Conservation (phyloP, 139 green algal species). For the Closterium sp. region DNA sequence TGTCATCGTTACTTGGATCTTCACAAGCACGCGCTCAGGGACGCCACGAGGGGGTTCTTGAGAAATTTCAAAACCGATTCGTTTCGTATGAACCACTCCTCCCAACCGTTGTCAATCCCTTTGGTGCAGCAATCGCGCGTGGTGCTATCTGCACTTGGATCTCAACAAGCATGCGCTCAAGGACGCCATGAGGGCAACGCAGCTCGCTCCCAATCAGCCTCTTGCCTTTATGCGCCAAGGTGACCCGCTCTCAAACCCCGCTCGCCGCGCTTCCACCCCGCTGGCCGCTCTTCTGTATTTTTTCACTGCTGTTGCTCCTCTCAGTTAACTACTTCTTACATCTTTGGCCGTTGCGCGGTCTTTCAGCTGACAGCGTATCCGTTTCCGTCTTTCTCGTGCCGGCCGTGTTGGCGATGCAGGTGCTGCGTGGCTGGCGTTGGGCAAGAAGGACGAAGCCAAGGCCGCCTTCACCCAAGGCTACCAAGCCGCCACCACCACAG, state of each 20-base stretch:
- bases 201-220: not conserved
- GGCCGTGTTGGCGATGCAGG: not conserved
- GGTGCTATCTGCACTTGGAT: slow-evolving; percentile 3
- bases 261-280: no score
- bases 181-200: not conserved
- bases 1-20: not conserved
- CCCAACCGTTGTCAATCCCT: not conserved
- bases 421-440: not conserved
- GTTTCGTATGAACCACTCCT: not conserved
- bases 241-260: not conserved
- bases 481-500: not conserved
- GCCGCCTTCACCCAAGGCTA: not conserved
- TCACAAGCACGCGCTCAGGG: not conserved
- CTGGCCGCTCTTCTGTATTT: not conserved
- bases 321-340: no score
- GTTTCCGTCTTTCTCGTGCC: not conserved
- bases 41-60: no score
- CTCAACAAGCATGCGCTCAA: slow-evolving; percentile 13
- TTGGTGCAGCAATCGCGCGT: slow-evolving; percentile 1
- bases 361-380: no score
- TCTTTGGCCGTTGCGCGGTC: no score
- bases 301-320: no score
- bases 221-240: not conserved
- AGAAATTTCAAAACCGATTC: no score
- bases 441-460: slow-evolving; percentile 1